Conservation (phyloP, 2,329 filamentous ascomycete genomes). For the Fulvia fulva region DNA sequence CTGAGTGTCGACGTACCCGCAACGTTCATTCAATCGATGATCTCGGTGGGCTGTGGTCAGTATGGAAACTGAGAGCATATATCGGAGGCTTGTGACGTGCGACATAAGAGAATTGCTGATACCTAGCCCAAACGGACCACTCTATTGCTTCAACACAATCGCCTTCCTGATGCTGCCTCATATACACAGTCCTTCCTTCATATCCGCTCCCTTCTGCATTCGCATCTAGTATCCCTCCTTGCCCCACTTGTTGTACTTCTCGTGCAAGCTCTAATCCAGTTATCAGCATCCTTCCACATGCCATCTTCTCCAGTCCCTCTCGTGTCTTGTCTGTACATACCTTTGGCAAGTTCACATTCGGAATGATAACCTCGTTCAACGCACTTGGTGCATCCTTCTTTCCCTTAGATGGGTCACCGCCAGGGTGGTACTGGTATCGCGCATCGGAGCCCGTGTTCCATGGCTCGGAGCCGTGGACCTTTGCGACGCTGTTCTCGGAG, state of each 20-base stretch:
- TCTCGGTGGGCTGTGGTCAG: neutral
- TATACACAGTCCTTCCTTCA: neutral
- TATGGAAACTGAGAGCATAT: neutral
- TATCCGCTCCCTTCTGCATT: neutral
- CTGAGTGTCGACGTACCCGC: no score
- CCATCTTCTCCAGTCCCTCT: neutral
- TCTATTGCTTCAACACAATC: conserved; percentile 7
- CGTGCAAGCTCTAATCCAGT: conserved; percentile 71
- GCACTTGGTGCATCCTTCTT: conserved; percentile 91
- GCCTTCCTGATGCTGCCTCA: neutral
- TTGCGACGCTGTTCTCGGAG: conserved; percentile 72
- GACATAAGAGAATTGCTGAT: neutral
- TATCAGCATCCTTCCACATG: neutral
- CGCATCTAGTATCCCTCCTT: conserved; percentile 77
- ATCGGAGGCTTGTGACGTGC: neutral
- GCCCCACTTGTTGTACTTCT: conserved; percentile 99
- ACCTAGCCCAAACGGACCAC: neutral
- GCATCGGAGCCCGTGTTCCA: conserved; percentile 70
- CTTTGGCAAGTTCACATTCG: conserved; percentile 88
- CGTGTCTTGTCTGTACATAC: conserved; percentile 48
- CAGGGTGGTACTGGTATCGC: conserved; percentile 68
- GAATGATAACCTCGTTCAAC: conserved; percentile 89
- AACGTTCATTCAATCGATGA: no score
- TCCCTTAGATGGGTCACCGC: conserved; percentile 69
- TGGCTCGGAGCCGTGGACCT: conserved; percentile 77